Percentiles rank a stretch among this genome's conserved stretches.
These are phyloP conservation scores for Sapria himalayana DNA, from an alignment of 345 rosid species.

Conservation along the genomic window DNA sequence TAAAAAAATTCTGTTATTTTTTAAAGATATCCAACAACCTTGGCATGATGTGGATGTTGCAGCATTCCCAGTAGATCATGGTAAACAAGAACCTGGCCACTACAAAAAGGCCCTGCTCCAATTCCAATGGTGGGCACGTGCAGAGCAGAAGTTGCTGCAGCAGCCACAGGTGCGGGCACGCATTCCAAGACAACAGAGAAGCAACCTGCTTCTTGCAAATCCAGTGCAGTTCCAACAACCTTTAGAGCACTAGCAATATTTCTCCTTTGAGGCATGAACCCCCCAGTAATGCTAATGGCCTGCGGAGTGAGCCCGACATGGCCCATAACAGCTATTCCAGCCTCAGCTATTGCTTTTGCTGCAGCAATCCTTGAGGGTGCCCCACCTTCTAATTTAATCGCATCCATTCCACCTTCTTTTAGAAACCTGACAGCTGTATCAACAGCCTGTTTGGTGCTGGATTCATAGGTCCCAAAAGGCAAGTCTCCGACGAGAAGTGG, in stretches of 20 bases:
- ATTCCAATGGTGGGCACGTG: slow-evolving; percentile 84
- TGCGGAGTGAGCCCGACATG: slow-evolving; percentile 95
- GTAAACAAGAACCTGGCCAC: slow-evolving; percentile 90
- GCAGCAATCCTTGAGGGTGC: slow-evolving; percentile 59
- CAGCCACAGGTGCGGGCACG: slow-evolving; percentile 76
- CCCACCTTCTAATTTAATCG: slow-evolving; percentile 86
- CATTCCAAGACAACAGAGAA: slow-evolving; percentile 84
- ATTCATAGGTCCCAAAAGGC: slow-evolving; percentile 79
- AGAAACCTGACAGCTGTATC: slow-evolving; percentile 62
- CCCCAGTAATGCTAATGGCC: slow-evolving; percentile 92
- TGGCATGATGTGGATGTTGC: slow-evolving; percentile 96
- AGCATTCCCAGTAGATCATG: slow-evolving; percentile 90
- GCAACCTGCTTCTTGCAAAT: slow-evolving; percentile 84
- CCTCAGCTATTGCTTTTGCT: slow-evolving; percentile 72
- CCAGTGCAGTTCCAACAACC: slow-evolving; percentile 92
- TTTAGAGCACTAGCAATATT: slow-evolving; percentile 57
- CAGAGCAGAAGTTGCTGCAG: slow-evolving; percentile 78
- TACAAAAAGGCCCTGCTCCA: slow-evolving; percentile 90
- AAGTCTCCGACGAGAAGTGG: slow-evolving; percentile 86
- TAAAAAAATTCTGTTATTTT: too few species aligned
- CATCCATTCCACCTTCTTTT: slow-evolving; percentile 92
- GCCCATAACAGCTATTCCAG: slow-evolving; percentile 89
- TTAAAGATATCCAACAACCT: too few species aligned
- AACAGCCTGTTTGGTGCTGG: slow-evolving; percentile 54
- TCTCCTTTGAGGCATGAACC: slow-evolving; percentile 86